Base-by-base conservation (phyloP, 345 rosid species). In the Triadica sebifera region DNA sequence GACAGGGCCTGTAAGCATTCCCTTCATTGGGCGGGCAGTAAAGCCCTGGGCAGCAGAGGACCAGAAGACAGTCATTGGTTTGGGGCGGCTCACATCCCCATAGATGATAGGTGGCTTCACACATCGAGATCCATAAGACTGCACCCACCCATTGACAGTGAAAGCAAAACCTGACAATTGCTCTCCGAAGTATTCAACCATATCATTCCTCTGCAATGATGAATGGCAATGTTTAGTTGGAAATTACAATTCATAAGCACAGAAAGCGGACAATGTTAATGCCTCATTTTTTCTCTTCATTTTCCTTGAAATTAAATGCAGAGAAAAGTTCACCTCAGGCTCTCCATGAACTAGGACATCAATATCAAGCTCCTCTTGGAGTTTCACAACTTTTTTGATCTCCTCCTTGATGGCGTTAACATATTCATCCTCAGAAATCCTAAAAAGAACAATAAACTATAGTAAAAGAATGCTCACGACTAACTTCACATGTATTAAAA, bases 1-100 rank as follows among this genome's bases (percentile, higher is more conserved):
- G 78, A 94, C 98, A 20, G 98, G 98, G 55, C 98, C 98, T n/a
- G 98, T 94, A 84, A 94, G 98, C 98, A 94, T 94, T 64, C 98
- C 98, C 86, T 94, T 94, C 98, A 94, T 94, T 47, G 98, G 98
- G 82, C 98, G 93, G 58, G 87, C 53, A 64, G 98, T 91, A 97
- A 94, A 87, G 89, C 98, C 91, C 80, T 94, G 98, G 45, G 98
- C 98, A 12, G 79, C 68, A 56, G 98, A 89, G 16, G 98, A 94
- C 98, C 98, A 94, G 91, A 89, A 92, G 65, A 94, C 98, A 3
- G 98, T 92, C 98, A 94, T 94, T 69, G 98, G 87, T 68, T 92
- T 91, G 58, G 98, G 98, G 22, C 98, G 98, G 91, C 98, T 92
- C 79, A 94, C 98, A 56, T 92, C 98, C 86, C 98, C 98, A 29